phyloP scores from a whole-genome alignment of 2,329 filamentous ascomycete species.

The Fusarium coffeatum region DNA sequence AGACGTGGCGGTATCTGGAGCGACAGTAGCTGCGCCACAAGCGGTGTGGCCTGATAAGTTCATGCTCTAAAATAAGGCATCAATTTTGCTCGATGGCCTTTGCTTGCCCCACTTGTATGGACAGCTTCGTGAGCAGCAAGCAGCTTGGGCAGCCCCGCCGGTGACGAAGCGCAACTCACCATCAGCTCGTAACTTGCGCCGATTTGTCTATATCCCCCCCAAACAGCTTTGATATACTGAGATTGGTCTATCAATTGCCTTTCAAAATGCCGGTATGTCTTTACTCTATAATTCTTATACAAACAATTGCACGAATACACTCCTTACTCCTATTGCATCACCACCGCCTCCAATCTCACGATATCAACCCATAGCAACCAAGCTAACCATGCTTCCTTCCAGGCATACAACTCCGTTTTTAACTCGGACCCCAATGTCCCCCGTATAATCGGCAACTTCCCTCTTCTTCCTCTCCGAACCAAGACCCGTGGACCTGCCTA shows the following conservation, averaged over 20 bases:
- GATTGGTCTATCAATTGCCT: slow-evolving; percentile 38
- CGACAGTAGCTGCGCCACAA: slow-evolving; percentile 33
- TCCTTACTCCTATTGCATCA: slow-evolving; percentile 19
- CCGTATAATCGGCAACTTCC: slow-evolving; percentile 84
- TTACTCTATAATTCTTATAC: neutral
- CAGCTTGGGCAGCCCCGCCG: slow-evolving; percentile 47
- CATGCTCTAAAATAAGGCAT: slow-evolving; percentile 34
- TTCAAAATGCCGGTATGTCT: slow-evolving; percentile 61
- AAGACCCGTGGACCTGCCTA: slow-evolving; percentile 95
- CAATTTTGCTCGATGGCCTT: slow-evolving; percentile 44
- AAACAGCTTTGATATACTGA: slow-evolving; percentile 41
- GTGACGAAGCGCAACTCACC: slow-evolving; percentile 46
- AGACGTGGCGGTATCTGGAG: slow-evolving; percentile 25
- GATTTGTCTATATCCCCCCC: slow-evolving; percentile 19
- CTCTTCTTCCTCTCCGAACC: slow-evolving; percentile 92
- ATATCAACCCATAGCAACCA: slow-evolving; percentile 14
- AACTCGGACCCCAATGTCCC: slow-evolving; percentile 78
- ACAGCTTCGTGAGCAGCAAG: slow-evolving; percentile 49
- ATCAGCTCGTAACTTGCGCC: slow-evolving; percentile 39
- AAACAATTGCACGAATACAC: neutral
- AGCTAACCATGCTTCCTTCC: slow-evolving; percentile 43
- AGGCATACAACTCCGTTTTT: slow-evolving; percentile 99
- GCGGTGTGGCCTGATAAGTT: slow-evolving; percentile 32
- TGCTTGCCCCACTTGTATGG: slow-evolving; percentile 48
- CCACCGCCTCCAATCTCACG: slow-evolving; percentile 33